Evolutionary conservation across 2,329 filamentous ascomycete genomes (phyloP).

Genomic region (Apiospora arundinis): DNA sequence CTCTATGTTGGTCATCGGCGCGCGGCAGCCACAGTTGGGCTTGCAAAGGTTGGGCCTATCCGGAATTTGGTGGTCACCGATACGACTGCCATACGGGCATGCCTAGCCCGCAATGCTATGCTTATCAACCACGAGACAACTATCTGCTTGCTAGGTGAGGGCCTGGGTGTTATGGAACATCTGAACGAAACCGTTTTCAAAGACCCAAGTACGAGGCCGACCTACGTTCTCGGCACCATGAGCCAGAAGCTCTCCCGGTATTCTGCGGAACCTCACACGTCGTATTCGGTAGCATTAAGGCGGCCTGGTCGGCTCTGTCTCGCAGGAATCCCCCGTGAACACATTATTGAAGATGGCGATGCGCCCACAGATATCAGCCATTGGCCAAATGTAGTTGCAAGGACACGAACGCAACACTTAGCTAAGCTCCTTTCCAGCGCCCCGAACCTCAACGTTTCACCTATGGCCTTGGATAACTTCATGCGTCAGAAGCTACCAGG

Average conservation of each 20-base stretch:
- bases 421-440: constrained; percentile 68
- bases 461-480: constrained; percentile 65
- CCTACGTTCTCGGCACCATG: constrained; percentile 75
- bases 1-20: constrained; percentile 26
- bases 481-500: constrained; percentile 79
- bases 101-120: constrained; percentile 31
- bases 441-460: constrained; percentile 65
- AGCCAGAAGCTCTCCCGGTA: constrained; percentile 43
- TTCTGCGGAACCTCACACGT: constrained; percentile 10
- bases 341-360: not conserved
- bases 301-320: constrained; percentile 42
- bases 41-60: constrained; percentile 20
- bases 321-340: constrained; percentile 34
- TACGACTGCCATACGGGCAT: constrained; percentile 26
- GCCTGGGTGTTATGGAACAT: constrained; percentile 82
- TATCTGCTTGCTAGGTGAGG: constrained; percentile 79
- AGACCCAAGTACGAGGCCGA: constrained; percentile 68
- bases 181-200: constrained; percentile 76
- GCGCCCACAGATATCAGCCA: not conserved
- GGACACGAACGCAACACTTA: constrained; percentile 55
- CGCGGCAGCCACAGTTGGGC: not conserved
- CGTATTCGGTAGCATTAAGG: constrained; percentile 50
- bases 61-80: constrained; percentile 36
- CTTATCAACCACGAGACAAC: constrained; percentile 66
- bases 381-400: constrained; percentile 21